A percentile compares a stretch with the other conserved stretches of the same genome.
phyloP scores from a whole-genome alignment of 768 basidiomycete species.

The Leucocoprinus birnbaumii region DNA sequence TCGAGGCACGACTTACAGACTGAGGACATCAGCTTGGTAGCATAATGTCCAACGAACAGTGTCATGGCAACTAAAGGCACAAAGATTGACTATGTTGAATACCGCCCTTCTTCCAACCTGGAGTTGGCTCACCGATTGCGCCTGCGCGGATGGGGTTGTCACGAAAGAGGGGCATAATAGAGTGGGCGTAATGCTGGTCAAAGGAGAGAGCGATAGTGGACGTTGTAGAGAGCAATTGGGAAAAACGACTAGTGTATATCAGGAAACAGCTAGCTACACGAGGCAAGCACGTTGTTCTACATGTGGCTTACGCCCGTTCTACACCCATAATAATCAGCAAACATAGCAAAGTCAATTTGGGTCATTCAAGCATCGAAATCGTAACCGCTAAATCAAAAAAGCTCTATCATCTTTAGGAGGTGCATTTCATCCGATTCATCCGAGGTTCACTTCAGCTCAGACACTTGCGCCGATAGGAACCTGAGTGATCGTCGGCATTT shows the following conservation, averaged over 20 bases:
- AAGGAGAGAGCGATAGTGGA: background rate
- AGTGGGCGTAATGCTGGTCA: background rate
- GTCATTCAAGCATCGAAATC: background rate
- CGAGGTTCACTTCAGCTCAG: background rate
- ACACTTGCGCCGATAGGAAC: conserved; percentile 21
- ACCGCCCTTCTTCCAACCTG: background rate
- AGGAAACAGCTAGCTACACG: background rate
- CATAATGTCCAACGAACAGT: conserved; percentile 45
- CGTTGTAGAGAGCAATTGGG: conserved; percentile 3
- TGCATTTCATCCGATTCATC: background rate
- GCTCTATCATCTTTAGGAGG: background rate
- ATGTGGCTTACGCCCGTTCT: conserved; percentile 2
- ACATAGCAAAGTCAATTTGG: background rate
- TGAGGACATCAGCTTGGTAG: conserved; percentile 48
- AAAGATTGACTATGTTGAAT: background rate
- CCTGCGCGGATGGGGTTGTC: conserved; percentile 45
- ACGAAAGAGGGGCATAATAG: conserved; percentile 45
- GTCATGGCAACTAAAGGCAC: conserved; percentile 39
- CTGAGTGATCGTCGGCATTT: conserved; percentile 58
- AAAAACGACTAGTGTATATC: background rate
- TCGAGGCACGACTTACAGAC: conserved; percentile 35
- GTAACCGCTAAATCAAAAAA: background rate
- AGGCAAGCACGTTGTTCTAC: conserved; percentile 11
- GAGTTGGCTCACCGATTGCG: conserved; percentile 31
- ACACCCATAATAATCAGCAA: background rate